phyloP scores from a whole-genome alignment of 306 rosid species.

The Luffa acutangula region DNA sequence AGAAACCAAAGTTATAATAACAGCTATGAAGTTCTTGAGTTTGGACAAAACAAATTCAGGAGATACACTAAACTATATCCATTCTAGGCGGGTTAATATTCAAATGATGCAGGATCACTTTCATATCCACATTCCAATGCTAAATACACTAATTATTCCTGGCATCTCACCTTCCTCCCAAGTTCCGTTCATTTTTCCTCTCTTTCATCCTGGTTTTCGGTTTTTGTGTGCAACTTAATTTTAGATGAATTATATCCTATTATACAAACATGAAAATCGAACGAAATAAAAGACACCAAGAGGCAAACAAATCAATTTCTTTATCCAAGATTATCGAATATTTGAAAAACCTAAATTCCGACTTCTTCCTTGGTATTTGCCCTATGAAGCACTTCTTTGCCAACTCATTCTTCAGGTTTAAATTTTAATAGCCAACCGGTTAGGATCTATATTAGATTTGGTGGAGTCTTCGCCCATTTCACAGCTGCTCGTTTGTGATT shows the following conservation, averaged over 20 bases:
- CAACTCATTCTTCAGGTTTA: background rate
- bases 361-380: background rate
- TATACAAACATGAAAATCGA: background rate
- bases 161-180: background rate
- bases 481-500: background rate
- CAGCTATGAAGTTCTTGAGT: background rate
- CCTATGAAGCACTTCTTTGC: background rate
- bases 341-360: background rate
- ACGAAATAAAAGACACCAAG: background rate
- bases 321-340: background rate
- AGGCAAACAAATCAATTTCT: background rate
- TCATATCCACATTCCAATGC: background rate
- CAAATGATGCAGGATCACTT: background rate
- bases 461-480: background rate
- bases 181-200: background rate
- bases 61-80: background rate
- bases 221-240: background rate
- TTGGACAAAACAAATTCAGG: background rate
- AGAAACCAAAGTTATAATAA: background rate
- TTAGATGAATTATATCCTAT: background rate
- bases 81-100: background rate
- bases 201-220: background rate
- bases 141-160: background rate
- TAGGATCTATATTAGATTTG: background rate
- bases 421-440: background rate